Evolutionary conservation across 805 yeast genomes (phyloP), one percentile per base, ranked within the genome.

Genomic region (Starmera dryadoides): DNA sequence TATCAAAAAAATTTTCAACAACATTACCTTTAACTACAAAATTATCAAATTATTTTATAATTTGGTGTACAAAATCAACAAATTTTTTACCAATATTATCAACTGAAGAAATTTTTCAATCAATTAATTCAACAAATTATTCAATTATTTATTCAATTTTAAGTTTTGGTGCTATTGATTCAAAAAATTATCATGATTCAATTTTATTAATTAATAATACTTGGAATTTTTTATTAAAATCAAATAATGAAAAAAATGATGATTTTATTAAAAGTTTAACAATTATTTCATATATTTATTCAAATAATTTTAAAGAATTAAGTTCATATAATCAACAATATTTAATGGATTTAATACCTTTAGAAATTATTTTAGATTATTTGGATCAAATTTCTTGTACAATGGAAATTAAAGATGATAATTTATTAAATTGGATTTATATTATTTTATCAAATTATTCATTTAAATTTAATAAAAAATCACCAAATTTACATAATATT

Each of bases 351-450:
- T 44, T 59, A n/a, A 51, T 72, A n/a, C 68, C 69, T 25, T 63
- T 67, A 21, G 74, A 71, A 39, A 64, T 73, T 28, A 59, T 74
- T 6, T 59, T 75, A 42, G 71, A 72, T 45, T 71, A 71, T 44
- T 56, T 76, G 36, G 71, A 75, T 46, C 73, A 73, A 42, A 66
- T n/a, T 70, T 14, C 58, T 68, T 25, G 58, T 57, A 68, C 17
- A 50, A 47, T 21, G 34, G 4, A 25, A 23, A 14, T 11, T 23
- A n/a, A 35, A 29, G 11, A 30, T 20, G 31, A 41, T 53, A 19
- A 7, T 14, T 12, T 44, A 52, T 30, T 54, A 61, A 75, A 80
- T 80, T 62, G 66, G 43, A 66, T 75, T 15, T 75, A 72, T 45
- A 52, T 64, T 6, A 47, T 75, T 11, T 57, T 75, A 11, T 68